These are phyloP conservation scores for Sclerotinia sclerotiorum DNA, from an alignment of 2,329 filamentous ascomycete genomes.

Conservation along the genomic window DNA sequence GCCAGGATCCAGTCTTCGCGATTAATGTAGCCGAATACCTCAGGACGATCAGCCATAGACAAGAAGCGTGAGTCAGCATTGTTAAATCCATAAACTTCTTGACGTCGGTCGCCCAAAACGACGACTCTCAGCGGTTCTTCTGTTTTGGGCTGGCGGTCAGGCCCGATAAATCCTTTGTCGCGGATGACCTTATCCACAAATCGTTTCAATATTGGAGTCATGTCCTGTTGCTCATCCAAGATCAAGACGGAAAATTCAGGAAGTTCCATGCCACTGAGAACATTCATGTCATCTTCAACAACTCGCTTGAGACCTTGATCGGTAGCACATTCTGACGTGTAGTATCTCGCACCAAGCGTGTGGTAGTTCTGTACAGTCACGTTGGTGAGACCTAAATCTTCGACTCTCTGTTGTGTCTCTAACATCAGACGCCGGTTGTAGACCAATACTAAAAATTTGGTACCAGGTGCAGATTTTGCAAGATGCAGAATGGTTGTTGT, in stretches of 20 bases:
- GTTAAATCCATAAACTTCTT: conserved; percentile 18
- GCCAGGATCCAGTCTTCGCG: conserved; percentile 10
- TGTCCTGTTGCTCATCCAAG: conserved; percentile 20
- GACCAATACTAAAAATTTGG: conserved; percentile 9
- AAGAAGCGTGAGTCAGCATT: conserved; percentile 22
- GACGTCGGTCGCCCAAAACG: conserved; percentile 16
- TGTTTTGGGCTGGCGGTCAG: neutral
- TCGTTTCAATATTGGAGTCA: conserved; percentile 21
- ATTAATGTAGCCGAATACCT: conserved; percentile 19
- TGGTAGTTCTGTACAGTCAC: conserved; percentile 14
- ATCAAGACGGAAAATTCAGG: conserved; percentile 18
- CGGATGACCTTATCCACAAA: conserved; percentile 20
- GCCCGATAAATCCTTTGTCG: conserved; percentile 6
- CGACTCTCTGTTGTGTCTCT: conserved; percentile 16
- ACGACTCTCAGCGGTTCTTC: neutral
- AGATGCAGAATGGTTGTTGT: conserved; percentile 18
- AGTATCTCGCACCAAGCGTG: conserved; percentile 9
- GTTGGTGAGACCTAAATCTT: conserved; percentile 12
- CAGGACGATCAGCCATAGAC: conserved; percentile 6
- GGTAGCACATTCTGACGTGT: conserved; percentile 17
- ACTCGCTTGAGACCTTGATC: conserved; percentile 22
- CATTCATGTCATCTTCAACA: conserved; percentile 13
- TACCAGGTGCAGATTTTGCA: conserved; percentile 11
- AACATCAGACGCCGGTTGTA: conserved; percentile 22
- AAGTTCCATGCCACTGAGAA: conserved; percentile 12